Conservation (phyloP, 805 yeast genomes). For the Cyberlindnera maclurae region DNA sequence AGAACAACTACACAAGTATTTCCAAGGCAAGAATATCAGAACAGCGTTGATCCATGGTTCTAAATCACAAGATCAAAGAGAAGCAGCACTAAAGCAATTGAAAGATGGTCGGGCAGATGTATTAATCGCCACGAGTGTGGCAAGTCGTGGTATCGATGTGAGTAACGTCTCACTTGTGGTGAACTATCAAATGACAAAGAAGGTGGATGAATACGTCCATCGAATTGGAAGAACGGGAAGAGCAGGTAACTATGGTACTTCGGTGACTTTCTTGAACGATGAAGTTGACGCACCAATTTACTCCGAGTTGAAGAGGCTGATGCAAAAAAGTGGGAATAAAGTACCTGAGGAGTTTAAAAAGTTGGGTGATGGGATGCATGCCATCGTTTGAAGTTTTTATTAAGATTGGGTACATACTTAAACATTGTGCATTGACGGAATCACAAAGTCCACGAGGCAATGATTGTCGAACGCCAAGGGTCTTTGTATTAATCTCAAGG, state of each 20-base stretch:
- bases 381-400: constrained; percentile 5
- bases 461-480: too few species aligned
- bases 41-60: constrained; percentile 79
- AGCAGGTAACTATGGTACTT: constrained; percentile 76
- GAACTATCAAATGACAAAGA: constrained; percentile 76
- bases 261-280: constrained; percentile 66
- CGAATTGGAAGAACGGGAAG: constrained; percentile 96
- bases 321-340: constrained; percentile 16
- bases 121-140: constrained; percentile 89
- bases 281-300: constrained; percentile 53
- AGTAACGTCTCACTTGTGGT: constrained; percentile 78
- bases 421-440: too few species aligned
- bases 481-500: background rate
- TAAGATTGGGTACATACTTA: too few species aligned
- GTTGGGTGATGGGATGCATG: constrained; percentile 4
- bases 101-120: constrained; percentile 49
- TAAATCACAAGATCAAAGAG: constrained; percentile 79
- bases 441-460: too few species aligned
- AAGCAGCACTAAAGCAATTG: constrained; percentile 58
- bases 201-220: constrained; percentile 81
- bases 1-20: constrained; percentile 51
- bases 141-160: constrained; percentile 94
- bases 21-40: constrained; percentile 38
- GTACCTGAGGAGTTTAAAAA: constrained; percentile 19
- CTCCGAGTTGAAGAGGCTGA: constrained; percentile 17